Base-by-base conservation (phyloP, 768 basidiomycete genomes). In the Austroboletus eburneus region DNA sequence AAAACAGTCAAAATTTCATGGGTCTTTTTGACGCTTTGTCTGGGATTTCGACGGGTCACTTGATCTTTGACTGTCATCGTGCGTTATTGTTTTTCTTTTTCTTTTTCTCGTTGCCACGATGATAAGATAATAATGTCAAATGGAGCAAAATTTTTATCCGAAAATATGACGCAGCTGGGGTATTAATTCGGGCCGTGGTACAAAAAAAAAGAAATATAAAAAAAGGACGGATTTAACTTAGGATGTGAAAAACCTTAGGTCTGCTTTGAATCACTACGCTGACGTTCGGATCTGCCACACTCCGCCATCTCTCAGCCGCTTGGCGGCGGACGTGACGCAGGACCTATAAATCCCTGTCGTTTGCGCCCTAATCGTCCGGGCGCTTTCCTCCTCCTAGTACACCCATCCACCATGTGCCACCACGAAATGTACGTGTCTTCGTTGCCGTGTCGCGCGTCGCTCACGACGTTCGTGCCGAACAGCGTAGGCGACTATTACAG, bases 401-500 rank as follows among this genome's bases (percentile, higher is more conserved):
- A n/a, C 24, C 43, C 36, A 18, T 37, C 30, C 24, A 23, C 43
- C 9, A 68, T 69, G 67, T 69, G 67, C 46, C 64, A 61, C 42
- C 69, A 69, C 57, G 67, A 70, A 62, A 45, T 70, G 67, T 69
- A 47, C 48, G 69, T 40, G 21, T 23, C 6, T 32, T n/a, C 13
- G 18, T 23, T 27, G 9, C 18, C 13, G 24, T 14, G 22, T n/a
- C 3, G 17, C 24, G 8, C 42, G 3, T 45, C 8, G 8, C 46
- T 52, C 46, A 48, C 13, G 46, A 54, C 35, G 25, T 36, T 10
- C 27, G 21, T 14, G 18, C 16, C 18, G 13, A 29, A 45, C 56
- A 69, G 67, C 9, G 63, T 70, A 22, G 67, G 67, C 35, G 67
- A 69, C 39, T 69, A 62, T 46, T 63, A 69, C 48, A 63, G 66